Evolutionary conservation across 805 yeast species (phyloP).

Genomic region (Peterozyma toletana): DNA sequence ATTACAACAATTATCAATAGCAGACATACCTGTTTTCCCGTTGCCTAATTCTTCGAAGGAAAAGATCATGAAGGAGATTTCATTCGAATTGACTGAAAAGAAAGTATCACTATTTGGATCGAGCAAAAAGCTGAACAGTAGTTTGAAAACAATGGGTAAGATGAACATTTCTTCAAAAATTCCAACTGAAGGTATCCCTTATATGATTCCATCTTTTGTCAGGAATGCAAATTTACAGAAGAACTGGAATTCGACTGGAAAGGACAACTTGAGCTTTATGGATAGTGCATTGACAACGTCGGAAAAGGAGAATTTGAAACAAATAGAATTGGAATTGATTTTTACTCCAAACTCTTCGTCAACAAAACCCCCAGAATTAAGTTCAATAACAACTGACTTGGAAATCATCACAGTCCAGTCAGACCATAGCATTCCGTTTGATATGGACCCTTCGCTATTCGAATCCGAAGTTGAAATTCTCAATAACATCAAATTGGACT

Average conservation of each 20-base stretch:
- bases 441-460: slow-evolving; percentile 25
- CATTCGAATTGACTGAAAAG: slow-evolving; percentile 1
- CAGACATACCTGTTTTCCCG: slow-evolving; percentile 8
- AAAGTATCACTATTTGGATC: background rate
- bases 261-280: slow-evolving; percentile 4
- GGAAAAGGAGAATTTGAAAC: slow-evolving; percentile 6
- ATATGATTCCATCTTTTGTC: slow-evolving; percentile 6
- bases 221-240: slow-evolving; percentile 2
- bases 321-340: slow-evolving; percentile 4
- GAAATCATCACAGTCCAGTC: slow-evolving; percentile 9
- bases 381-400: slow-evolving; percentile 4
- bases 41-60: slow-evolving; percentile 7
- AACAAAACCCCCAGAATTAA: slow-evolving; percentile 9
- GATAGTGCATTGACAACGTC: slow-evolving; percentile 3
- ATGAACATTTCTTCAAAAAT: slow-evolving; percentile 3
- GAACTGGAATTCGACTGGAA: slow-evolving; percentile 1
- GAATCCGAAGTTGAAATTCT: slow-evolving; percentile 14
- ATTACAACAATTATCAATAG: background rate
- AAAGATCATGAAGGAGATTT: background rate
- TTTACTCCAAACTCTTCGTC: slow-evolving; percentile 2
- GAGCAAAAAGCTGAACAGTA: background rate
- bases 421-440: slow-evolving; percentile 26
- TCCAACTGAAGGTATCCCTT: slow-evolving; percentile 10
- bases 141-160: background rate
- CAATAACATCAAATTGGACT: slow-evolving; percentile 5